Conservation (phyloP, 2,329 filamentous ascomycete genomes). For the Pseudohalonectria lignicola region DNA sequence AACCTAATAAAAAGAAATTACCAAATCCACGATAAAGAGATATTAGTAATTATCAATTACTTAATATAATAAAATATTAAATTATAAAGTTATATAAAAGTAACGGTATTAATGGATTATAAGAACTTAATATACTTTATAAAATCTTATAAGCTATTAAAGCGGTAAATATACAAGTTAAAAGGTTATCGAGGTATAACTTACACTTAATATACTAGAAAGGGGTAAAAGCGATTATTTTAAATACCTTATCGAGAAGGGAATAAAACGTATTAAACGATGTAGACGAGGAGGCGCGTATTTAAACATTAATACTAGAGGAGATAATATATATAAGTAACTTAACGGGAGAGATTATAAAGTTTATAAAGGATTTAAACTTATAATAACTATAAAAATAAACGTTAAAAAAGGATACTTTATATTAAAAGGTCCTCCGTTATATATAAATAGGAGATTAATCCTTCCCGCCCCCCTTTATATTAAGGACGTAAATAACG, state of each 20-base stretch:
- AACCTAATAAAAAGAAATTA: not conserved
- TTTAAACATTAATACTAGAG: too few species aligned
- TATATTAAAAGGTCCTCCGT: not conserved
- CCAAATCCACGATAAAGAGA: not conserved
- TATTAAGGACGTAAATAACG: too few species aligned
- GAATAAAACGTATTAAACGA: too few species aligned
- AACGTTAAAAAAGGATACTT: not conserved
- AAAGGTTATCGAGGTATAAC: too few species aligned
- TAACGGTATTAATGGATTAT: not conserved
- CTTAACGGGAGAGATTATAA: not conserved
- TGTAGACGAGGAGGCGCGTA: too few species aligned
- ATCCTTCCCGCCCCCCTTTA: too few species aligned
- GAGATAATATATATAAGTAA: too few species aligned
- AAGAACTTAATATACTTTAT: too few species aligned
- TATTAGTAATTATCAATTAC: not conserved
- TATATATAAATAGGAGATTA: not conserved
- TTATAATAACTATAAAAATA: not conserved
- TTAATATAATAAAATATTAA: not conserved
- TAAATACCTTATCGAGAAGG: too few species aligned
- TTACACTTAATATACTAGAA: not conserved
- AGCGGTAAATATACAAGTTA: too few species aligned
- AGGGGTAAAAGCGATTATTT: too few species aligned
- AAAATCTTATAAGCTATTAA: too few species aligned
- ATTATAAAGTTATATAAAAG: not conserved
- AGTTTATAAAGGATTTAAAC: not conserved